A percentile compares a stretch with the other conserved stretches of the same genome.
These are phyloP conservation scores for Suillus bovinus DNA, from an alignment of 768 basidiomycete genomes.

Conservation along the genomic window DNA sequence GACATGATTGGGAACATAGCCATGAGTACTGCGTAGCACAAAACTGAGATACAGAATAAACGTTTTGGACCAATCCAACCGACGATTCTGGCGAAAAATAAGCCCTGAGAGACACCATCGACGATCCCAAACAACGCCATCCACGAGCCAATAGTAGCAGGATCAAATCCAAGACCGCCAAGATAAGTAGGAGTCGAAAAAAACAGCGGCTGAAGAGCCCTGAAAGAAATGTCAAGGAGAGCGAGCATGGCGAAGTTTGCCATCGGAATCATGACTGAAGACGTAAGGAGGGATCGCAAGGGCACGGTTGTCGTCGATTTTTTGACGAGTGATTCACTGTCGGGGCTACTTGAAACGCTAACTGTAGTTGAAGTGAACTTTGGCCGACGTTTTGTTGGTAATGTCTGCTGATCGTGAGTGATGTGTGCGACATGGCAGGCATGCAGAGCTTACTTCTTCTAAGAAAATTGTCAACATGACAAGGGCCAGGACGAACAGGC, in stretches of 20 bases:
- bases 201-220: conserved; percentile 46
- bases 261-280: conserved; percentile 41
- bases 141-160: conserved; percentile 40
- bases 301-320: conserved; percentile 25
- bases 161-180: conserved; percentile 44
- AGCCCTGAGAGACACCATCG: conserved; percentile 41
- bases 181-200: conserved; percentile 42
- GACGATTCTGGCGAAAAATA: conserved; percentile 42
- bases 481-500: conserved; percentile 15
- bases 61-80: conserved; percentile 40
- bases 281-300: conserved; percentile 30
- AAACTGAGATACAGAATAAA: conserved; percentile 40
- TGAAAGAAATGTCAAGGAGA: conserved; percentile 42
- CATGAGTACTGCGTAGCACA: conserved; percentile 40
- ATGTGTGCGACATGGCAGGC: too few species aligned
- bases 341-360: not conserved
- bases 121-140: conserved; percentile 38
- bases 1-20: conserved; percentile 48
- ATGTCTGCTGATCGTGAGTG: not conserved
- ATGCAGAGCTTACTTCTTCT: conserved; percentile 29
- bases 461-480: conserved; percentile 23
- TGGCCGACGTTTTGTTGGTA: not conserved
- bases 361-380: not conserved
- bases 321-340: not conserved
- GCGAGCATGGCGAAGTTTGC: conserved; percentile 42